Evolutionary conservation across 2,329 filamentous ascomycete species (phyloP), one percentile per base, ranked within the genome.

Genomic region (Trichoderma lentiforme): DNA sequence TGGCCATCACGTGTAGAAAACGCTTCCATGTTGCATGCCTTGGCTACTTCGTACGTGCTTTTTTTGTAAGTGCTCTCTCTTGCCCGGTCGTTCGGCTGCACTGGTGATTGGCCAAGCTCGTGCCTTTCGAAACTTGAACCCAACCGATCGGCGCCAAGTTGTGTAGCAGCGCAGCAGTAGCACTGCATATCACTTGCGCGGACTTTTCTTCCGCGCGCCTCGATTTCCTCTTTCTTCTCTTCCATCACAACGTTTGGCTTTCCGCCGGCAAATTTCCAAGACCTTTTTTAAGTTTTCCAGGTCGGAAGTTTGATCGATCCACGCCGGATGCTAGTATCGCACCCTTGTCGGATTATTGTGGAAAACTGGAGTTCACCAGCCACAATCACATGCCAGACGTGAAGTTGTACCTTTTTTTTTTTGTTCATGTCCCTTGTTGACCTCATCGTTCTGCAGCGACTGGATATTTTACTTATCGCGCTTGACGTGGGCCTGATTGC

Each of bases 381-480:
- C 78, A 79, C 78, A 76, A 77, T 79, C 78, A 79, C 78, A 79
- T 79, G 78, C 76, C 77, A 78, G 67, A 70, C 32, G 2, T 8
- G 9, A 14, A 18, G 21, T 12, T 32, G 32, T 32, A 21, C 28
- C 57, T 36, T 69, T 43, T 21, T 47, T 66, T 30, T 3, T 4
- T 34, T 58, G 34, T 32, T 57, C 36, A 21, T 56, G 58, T 24
- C 57, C 26, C 15, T 34, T 51, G 47, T 56, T 56, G 34, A 34
- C 53, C 34, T 56, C 32, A 32, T 57, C 36, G 8, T 66, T 56
- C 28, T 30, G 53, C 26, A 28, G 24, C 3, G 1, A 15, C 26
- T 57, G 7, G 26, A 26, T 30, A 57, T 57, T 28, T 28, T 28
- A 28, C 24, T 57, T 57, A 57, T 57, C 47, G 47, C 47, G 24